Conservation (phyloP, 2,329 filamentous ascomycete species). For the Alternaria incomplexa region DNA sequence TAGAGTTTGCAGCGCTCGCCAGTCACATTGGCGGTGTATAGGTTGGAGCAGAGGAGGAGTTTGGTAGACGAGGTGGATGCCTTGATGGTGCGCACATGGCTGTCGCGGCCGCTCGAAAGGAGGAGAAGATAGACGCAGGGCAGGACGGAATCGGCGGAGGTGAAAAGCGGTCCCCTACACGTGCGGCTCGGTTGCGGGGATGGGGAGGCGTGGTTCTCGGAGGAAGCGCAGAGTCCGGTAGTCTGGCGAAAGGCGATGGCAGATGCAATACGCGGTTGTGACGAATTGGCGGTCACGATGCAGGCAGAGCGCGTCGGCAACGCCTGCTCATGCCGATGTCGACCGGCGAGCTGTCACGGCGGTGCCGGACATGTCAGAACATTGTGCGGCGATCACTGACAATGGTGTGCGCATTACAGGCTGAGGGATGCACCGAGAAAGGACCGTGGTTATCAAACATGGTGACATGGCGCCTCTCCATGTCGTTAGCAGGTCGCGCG, state of each 20-base stretch:
- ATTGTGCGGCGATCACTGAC: background rate
- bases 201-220: background rate
- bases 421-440: slow-evolving; percentile 7
- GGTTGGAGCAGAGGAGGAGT: background rate
- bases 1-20: slow-evolving; percentile 7
- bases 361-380: slow-evolving; percentile 5
- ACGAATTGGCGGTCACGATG: slow-evolving; percentile 3
- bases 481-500: slow-evolving; percentile 11
- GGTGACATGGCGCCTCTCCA: background rate
- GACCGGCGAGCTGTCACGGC: slow-evolving; percentile 7
- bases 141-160: background rate
- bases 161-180: background rate
- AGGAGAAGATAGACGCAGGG: background rate
- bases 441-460: slow-evolving; percentile 6
- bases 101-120: background rate
- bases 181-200: slow-evolving; percentile 4
- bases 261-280: background rate
- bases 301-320: background rate
- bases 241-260: background rate
- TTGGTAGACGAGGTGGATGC: background rate
- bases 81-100: slow-evolving; percentile 1
- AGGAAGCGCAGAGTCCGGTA: background rate
- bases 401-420: background rate
- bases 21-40: slow-evolving; percentile 12
- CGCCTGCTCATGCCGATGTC: slow-evolving; percentile 20